Base-by-base conservation (phyloP, 1,284 basidiomycete genomes). In the Malassezia sp. region DNA sequence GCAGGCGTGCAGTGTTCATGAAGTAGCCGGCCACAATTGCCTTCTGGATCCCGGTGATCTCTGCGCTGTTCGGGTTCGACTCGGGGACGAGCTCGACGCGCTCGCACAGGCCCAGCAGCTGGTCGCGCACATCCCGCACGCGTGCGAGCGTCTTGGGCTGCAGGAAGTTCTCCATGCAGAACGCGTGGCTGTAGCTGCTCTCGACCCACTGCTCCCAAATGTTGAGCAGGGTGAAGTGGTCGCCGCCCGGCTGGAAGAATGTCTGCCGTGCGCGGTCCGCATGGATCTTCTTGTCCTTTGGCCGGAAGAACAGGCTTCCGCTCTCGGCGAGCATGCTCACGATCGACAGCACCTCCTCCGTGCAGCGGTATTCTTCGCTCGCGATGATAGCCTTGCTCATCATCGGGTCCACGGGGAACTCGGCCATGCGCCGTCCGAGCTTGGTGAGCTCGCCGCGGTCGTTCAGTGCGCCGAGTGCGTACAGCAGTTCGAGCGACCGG, bases 131-230 rank as follows among this genome's bases (percentile, higher is more conserved):
- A 72, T 99, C 93, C 36, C 93, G 81, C 0, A 93, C 91, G 20
- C 93, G 79, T 56, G 81, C 83, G 11, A 99, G 74, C 54, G 84
- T 88, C 77, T 97, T 97, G 77, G 86, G 90, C 73, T 97, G 93
- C 42, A 99, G 74, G 73, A 91, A 99, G 66, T 97, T 89, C 67
- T 95, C 56, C 38, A 59, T 34, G 39, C 60, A 63, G 17, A 58
- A 67, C 33, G 37, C 45, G 34, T 52, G 49, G 42, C 85, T 88
- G 71, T 90, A 97, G 63, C 86, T 87, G 29, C 86, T 86, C 61
- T 97, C 90, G 21, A 86, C 86, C 90, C 91, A 99, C 69, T 96
- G 89, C 68, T 95, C 86, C 84, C 88, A 97, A 6, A 96, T 87
- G 68, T 95, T 95, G 32, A 96, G 77, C 43, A 96, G 73, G 2